These are phyloP conservation scores for Pythium dissimile DNA, from an alignment of 352 stramenopile species.

Conservation along the genomic window DNA sequence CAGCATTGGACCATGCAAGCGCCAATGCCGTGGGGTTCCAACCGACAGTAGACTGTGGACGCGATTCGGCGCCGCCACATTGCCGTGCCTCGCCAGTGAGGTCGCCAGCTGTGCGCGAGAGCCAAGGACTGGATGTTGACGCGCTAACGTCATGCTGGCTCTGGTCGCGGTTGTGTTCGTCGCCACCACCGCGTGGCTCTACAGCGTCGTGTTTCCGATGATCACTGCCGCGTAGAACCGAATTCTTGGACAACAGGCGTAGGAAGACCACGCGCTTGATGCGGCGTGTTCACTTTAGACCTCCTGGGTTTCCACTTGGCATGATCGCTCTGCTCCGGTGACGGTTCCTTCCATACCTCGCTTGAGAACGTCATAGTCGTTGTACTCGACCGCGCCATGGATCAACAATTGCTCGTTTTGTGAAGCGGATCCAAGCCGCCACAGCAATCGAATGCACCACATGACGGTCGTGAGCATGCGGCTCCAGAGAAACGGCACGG, in stretches of 20 bases:
- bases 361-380: background rate
- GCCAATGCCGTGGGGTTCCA: background rate
- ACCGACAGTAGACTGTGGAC: background rate
- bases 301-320: background rate
- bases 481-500: constrained; percentile 20
- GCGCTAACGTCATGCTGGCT: background rate
- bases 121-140: too few relatives aligned
- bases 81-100: too few relatives aligned
- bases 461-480: constrained; percentile 8
- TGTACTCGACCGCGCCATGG: constrained; percentile 4
- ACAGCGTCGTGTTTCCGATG: too few relatives aligned
- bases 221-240: too few relatives aligned
- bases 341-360: background rate
- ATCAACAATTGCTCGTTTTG: constrained; percentile 16
- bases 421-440: constrained; percentile 1
- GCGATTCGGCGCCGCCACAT: background rate
- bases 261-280: background rate
- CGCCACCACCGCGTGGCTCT: background rate
- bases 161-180: background rate
- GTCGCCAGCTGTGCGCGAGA: too few relatives aligned
- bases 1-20: too few relatives aligned
- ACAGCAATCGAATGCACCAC: constrained; percentile 16
- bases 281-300: background rate
- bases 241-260: background rate
- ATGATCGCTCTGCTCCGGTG: background rate